These are phyloP conservation scores for Fusarium fujikuroi DNA, from an alignment of 2,329 filamentous ascomycete genomes.

Conservation along the genomic window DNA sequence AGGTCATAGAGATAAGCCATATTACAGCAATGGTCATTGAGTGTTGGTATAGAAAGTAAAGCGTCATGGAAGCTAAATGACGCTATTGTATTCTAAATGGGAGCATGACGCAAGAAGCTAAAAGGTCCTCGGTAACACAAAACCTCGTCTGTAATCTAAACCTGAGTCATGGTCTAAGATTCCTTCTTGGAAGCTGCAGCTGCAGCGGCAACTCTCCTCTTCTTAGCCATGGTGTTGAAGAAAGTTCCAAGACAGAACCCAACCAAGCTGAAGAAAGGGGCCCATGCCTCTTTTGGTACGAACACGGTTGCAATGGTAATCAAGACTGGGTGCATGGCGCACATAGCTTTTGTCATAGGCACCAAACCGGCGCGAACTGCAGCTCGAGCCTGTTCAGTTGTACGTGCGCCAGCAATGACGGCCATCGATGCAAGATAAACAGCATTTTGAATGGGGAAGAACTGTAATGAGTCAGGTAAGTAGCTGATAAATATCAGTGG, in stretches of 20 bases:
- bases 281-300: conserved; percentile 5
- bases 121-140: background rate
- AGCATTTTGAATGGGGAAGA: conserved; percentile 24
- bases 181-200: conserved; percentile 37
- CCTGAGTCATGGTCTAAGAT: background rate
- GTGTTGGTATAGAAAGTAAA: background rate
- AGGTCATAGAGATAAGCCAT: accelerated
- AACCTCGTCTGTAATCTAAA: background rate
- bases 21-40: background rate
- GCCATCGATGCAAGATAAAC: conserved; percentile 26
- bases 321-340: conserved; percentile 10
- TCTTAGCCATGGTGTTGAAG: conserved; percentile 17
- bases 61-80: background rate
- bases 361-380: conserved; percentile 4
- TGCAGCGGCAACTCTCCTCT: conserved; percentile 4
- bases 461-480: background rate
- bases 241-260: conserved; percentile 12
- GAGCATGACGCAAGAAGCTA: background rate
- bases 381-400: conserved; percentile 7
- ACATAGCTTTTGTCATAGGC: conserved; percentile 21
- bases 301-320: conserved; percentile 1
- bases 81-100: background rate
- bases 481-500: accelerated
- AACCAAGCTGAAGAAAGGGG: conserved; percentile 13
- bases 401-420: conserved; percentile 19